Conservation (phyloP, 78 protist species). For the Monosiga brevicollis region DNA sequence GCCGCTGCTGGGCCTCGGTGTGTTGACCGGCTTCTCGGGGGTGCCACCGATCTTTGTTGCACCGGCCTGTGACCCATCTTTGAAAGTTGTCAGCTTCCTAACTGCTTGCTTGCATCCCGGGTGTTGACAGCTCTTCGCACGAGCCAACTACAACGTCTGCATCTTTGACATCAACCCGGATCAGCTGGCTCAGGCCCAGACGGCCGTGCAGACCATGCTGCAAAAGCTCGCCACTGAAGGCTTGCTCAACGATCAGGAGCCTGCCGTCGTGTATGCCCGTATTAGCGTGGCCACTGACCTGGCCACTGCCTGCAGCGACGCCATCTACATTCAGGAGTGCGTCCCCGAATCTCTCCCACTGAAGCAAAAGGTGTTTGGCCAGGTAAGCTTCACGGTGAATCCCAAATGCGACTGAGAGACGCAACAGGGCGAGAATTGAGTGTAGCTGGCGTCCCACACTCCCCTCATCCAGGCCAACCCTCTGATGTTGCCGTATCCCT, state of each 20-base stretch:
- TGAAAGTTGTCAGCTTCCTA: background rate
- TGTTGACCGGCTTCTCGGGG: background rate
- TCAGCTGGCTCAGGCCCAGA: background rate
- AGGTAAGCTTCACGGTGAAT: background rate
- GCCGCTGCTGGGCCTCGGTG: constrained; percentile 8
- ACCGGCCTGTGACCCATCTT: background rate
- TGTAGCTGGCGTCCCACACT: background rate
- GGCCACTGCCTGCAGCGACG: background rate
- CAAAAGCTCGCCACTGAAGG: background rate
- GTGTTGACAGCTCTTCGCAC: background rate
- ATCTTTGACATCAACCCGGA: background rate
- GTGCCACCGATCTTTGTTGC: background rate
- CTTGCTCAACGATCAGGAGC: background rate
- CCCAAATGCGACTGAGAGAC: background rate
- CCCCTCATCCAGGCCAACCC: background rate
- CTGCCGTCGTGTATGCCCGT: background rate
- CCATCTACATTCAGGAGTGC: background rate
- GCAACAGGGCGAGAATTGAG: background rate
- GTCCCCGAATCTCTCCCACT: background rate
- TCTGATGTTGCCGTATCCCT: background rate
- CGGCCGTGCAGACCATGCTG: background rate
- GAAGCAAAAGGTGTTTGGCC: background rate
- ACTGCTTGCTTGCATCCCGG: background rate
- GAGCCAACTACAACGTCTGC: background rate
- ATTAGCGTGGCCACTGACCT: background rate